A percentile compares a stretch with the other conserved stretches of the same genome.
Evolutionary conservation across 2,329 filamentous ascomycete genomes (phyloP).

Genomic region (Cephalotrichum gorgonifer): DNA sequence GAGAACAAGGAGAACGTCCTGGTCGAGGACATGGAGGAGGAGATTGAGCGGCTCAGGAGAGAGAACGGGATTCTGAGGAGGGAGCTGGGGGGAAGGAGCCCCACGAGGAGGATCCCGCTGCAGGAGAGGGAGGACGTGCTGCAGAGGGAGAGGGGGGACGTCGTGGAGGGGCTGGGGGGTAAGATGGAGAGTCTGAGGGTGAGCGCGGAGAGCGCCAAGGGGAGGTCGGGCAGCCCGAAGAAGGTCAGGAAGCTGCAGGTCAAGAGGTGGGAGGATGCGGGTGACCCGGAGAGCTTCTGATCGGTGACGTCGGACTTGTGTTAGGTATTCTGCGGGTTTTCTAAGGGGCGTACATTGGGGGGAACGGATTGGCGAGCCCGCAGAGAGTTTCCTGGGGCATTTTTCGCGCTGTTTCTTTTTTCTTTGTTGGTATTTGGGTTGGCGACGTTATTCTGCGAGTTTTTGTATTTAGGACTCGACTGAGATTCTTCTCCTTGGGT

Average conservation of each 20-base stretch:
- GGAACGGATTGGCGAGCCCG: too few species aligned
- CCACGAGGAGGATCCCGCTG: slow-evolving; percentile 47
- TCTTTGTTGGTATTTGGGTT: too few species aligned
- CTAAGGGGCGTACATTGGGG: too few species aligned
- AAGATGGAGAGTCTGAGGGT: slow-evolving; percentile 42
- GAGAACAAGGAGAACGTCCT: slow-evolving; percentile 52
- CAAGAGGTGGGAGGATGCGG: slow-evolving; percentile 35
- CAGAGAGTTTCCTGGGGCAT: too few species aligned
- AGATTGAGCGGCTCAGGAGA: slow-evolving; percentile 59
- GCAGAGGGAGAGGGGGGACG: background rate
- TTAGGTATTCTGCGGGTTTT: too few species aligned
- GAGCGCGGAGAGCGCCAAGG: slow-evolving; percentile 22
- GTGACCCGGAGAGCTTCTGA: background rate
- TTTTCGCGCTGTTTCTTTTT: too few species aligned
- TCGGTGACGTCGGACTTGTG: too few species aligned
- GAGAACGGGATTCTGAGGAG: slow-evolving; percentile 56
- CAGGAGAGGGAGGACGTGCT: slow-evolving; percentile 40
- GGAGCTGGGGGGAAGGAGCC: slow-evolving; percentile 53
- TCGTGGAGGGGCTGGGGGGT: slow-evolving; percentile 21
- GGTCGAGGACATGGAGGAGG: slow-evolving; percentile 55
- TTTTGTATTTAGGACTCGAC: background rate
- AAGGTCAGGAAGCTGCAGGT: slow-evolving; percentile 39
- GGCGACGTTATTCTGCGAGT: too few species aligned
- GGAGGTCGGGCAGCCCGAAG: slow-evolving; percentile 34
- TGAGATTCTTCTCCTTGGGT: background rate